These are phyloP conservation scores for Carex scoparia DNA, from an alignment of 176 grass and related monocot genomes.

Conservation along the genomic window DNA sequence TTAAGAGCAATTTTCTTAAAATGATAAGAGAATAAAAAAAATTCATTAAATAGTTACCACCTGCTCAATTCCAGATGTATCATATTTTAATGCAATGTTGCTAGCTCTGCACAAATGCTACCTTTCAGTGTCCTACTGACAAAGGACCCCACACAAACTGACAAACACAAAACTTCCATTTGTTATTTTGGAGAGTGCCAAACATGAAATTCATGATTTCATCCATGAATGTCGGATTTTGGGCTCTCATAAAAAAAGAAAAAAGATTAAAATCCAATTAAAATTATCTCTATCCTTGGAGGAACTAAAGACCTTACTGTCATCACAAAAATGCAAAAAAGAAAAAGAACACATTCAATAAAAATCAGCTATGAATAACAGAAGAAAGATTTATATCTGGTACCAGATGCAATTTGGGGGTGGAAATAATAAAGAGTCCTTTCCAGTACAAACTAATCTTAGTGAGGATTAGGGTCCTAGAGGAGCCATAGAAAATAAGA, in stretches of 20 bases:
- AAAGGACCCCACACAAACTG: background rate
- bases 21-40: no score
- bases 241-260: background rate
- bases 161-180: background rate
- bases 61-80: background rate
- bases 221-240: background rate
- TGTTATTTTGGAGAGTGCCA: background rate
- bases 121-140: background rate
- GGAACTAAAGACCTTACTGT: background rate
- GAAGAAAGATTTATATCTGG: background rate
- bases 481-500: background rate
- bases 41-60: background rate
- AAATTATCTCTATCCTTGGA: background rate
- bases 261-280: background rate
- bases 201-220: background rate
- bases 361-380: background rate
- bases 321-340: background rate
- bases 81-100: background rate
- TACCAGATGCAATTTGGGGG: background rate
- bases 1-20: background rate
- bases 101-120: background rate
- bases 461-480: background rate
- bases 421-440: background rate
- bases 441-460: background rate
- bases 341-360: no score